These are phyloP conservation scores for Pseudogymnoascus sp. DNA, from an alignment of 2,329 filamentous ascomycete genomes.

Conservation along the genomic window DNA sequence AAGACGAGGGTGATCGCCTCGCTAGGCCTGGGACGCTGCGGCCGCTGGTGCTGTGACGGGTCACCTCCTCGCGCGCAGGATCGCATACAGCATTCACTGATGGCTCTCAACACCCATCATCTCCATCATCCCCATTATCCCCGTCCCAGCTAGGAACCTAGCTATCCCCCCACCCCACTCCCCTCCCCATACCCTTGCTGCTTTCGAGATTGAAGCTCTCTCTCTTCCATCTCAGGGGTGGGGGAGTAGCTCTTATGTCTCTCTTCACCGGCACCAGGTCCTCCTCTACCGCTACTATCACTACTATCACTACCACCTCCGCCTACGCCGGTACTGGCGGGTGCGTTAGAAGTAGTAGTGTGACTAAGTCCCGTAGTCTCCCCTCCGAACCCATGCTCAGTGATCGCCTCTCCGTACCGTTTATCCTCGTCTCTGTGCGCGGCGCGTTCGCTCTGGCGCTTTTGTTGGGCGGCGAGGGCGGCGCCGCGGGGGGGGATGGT, in stretches of 20 bases:
- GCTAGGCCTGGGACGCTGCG: neutral
- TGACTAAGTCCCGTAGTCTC: neutral
- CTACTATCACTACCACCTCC: no score
- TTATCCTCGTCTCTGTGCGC: neutral
- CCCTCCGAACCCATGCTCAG: constrained; percentile 4
- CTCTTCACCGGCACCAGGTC: no score
- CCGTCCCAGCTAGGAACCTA: neutral
- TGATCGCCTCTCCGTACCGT: neutral
- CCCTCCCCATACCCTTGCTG: neutral
- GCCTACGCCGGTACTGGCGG: no score
- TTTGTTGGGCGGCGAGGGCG: neutral
- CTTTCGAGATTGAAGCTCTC: neutral
- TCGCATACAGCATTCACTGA: neutral
- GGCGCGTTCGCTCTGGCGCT: neutral
- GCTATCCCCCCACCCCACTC: neutral
- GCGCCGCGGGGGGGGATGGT: neutral
- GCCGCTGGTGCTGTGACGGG: no score
- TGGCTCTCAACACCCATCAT: neutral
- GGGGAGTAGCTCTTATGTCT: no score
- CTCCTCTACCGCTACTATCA: no score
- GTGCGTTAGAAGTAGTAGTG: neutral
- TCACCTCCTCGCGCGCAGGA: neutral
- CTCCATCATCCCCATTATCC: no score
- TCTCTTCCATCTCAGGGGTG: neutral
- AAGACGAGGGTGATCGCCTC: neutral